These are phyloP conservation scores for Cucurbita moschata DNA, from an alignment of 306 rosid genomes.

Conservation along the genomic window DNA sequence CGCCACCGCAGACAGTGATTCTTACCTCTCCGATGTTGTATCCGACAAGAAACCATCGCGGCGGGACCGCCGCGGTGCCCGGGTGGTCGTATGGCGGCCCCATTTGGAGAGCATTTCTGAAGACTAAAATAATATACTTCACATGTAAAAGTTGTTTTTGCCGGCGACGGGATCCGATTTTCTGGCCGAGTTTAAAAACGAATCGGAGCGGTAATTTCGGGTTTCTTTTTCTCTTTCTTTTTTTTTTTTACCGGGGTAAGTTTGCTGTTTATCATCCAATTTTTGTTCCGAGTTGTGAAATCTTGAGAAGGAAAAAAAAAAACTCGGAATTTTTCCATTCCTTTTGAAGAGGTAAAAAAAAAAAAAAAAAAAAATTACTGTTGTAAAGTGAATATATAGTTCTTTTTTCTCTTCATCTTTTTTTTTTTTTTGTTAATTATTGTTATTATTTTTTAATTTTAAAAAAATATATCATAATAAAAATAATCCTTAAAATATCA, in stretches of 20 bases:
- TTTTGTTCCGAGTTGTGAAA: neutral
- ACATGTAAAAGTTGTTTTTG: neutral
- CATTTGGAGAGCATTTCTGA: constrained; percentile 67
- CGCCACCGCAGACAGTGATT: neutral
- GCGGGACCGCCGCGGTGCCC: constrained; percentile 42
- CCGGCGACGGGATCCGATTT: neutral
- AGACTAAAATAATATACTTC: constrained; percentile 15
- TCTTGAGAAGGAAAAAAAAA: neutral
- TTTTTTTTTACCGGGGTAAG: neutral
- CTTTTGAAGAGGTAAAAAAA: neutral
- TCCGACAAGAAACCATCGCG: constrained; percentile 45
- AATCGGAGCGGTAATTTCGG: neutral
- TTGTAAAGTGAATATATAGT: neutral
- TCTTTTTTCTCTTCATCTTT: neutral
- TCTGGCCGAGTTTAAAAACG: neutral
- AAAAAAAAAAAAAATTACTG: neutral
- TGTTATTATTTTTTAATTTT: neutral
- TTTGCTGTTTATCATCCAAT: neutral
- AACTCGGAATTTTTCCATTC: constrained; percentile 2
- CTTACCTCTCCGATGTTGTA: constrained; percentile 6
- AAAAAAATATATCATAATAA: no score
- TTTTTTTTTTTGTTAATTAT: neutral
- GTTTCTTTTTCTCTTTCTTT: neutral
- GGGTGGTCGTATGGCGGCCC: constrained; percentile 52
- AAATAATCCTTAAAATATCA: no score